Conservation (phyloP, 2,329 filamentous ascomycete species). For the Dactylellina sp. region DNA sequence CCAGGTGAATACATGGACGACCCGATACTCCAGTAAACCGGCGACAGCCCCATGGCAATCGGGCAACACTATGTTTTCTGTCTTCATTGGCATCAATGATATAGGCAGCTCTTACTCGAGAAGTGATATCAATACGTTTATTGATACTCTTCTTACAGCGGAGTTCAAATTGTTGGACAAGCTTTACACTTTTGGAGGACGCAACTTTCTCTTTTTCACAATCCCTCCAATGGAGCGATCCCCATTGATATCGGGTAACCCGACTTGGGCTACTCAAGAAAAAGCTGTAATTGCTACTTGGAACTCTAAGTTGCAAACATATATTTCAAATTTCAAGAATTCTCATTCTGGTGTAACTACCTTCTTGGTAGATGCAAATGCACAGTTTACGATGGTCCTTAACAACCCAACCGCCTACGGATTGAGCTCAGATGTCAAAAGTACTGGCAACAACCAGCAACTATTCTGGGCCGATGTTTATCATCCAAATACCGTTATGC, state of each 20-base stretch:
- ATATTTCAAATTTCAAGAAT: constrained; percentile 39
- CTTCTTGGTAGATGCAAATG: constrained; percentile 21
- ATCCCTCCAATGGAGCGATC: constrained; percentile 42
- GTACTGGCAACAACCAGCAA: constrained; percentile 29
- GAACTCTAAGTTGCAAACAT: constrained; percentile 37
- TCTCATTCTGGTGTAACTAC: constrained; percentile 29
- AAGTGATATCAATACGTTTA: constrained; percentile 36
- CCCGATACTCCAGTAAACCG: constrained; percentile 25
- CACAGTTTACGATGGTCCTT: constrained; percentile 30
- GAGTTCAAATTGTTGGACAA: constrained; percentile 25
- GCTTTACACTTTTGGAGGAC: constrained; percentile 18
- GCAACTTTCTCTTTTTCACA: constrained; percentile 33
- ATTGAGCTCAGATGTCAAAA: constrained; percentile 20
- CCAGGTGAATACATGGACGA: constrained; percentile 37
- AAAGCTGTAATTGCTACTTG: constrained; percentile 28
- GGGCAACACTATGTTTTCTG: constrained; percentile 64
- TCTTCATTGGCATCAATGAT: constrained; percentile 71
- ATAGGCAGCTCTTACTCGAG: constrained; percentile 62
- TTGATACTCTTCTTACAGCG: constrained; percentile 36
- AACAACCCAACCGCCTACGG: constrained; percentile 32
- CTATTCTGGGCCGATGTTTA: constrained; percentile 43
- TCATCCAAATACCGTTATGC: constrained; percentile 40
- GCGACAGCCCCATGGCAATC: constrained; percentile 61
- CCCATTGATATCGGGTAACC: constrained; percentile 25
- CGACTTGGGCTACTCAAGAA: constrained; percentile 31